phyloP scores from a whole-genome alignment of 1,139 yeast species.

The Scheffersomyces titani region DNA sequence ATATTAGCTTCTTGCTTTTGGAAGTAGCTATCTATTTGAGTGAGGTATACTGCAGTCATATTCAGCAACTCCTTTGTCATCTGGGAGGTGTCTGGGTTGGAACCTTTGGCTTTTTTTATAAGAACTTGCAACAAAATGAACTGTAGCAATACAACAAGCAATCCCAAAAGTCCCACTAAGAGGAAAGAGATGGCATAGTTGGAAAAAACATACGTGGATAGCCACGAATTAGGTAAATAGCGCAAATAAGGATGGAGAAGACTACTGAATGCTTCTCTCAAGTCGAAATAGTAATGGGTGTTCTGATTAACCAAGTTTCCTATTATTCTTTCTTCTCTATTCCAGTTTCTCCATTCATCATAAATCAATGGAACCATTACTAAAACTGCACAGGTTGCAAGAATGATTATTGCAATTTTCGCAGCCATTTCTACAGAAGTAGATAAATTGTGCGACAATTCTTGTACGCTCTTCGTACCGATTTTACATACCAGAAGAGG shows the following conservation, averaged over 20 bases:
- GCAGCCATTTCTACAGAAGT: constrained; percentile 31
- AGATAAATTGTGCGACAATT: constrained; percentile 29
- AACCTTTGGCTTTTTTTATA: background rate
- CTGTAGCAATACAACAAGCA: constrained; percentile 51
- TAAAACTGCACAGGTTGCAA: constrained; percentile 30
- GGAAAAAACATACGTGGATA: constrained; percentile 51
- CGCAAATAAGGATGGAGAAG: constrained; percentile 3
- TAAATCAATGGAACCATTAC: constrained; percentile 42
- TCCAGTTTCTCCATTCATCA: constrained; percentile 54
- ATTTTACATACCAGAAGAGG: constrained; percentile 2
- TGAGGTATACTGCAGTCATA: constrained; percentile 16
- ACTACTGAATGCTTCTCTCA: constrained; percentile 7
- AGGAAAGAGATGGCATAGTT: constrained; percentile 45
- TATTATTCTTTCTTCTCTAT: constrained; percentile 29
- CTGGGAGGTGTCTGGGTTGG: background rate
- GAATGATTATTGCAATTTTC: constrained; percentile 36
- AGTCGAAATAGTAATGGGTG: background rate
- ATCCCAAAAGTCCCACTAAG: constrained; percentile 49
- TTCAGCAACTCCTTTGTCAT: background rate
- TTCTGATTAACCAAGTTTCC: background rate
- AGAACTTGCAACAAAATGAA: constrained; percentile 35
- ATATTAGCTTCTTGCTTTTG: constrained; percentile 37
- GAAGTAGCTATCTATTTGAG: constrained; percentile 25
- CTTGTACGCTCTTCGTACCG: constrained; percentile 10
- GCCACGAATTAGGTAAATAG: constrained; percentile 35